Conservation (phyloP, 495 filamentous ascomycete species). For the Tuber brumale region DNA sequence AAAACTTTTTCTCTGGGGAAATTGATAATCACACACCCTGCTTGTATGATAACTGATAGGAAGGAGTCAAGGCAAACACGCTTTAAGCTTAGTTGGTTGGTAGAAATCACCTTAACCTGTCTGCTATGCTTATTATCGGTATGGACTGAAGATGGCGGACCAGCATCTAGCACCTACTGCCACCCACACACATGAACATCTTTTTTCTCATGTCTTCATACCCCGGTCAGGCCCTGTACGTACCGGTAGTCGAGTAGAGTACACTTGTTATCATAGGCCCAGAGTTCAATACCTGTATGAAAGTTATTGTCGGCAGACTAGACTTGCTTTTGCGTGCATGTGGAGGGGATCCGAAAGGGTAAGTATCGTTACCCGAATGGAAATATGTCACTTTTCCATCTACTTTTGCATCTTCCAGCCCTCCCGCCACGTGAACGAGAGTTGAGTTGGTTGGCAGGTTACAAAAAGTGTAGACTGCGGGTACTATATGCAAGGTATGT, state of each 20-base stretch:
- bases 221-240: not conserved
- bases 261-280: not conserved
- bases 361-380: slow-evolving; percentile 2
- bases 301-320: not conserved
- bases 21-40: not conserved
- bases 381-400: slow-evolving; percentile 4
- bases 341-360: not conserved
- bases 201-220: not conserved
- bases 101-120: not conserved
- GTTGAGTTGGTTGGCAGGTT: not conserved
- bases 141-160: not conserved
- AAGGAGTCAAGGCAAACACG: not conserved
- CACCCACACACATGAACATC: not conserved
- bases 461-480: not conserved
- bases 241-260: not conserved
- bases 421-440: not conserved
- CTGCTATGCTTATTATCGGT: not conserved
- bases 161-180: not conserved
- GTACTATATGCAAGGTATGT: not conserved
- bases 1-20: not conserved
- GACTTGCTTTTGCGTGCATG: not conserved
- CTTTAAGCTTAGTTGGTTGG: not conserved
- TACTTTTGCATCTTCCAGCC: not conserved
- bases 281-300: not conserved
- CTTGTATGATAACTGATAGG: not conserved